Evolutionary conservation across 2,329 filamentous ascomycete genomes (phyloP), one percentile per base, ranked within the genome.

Genomic region (Aureobasidium sp.): DNA sequence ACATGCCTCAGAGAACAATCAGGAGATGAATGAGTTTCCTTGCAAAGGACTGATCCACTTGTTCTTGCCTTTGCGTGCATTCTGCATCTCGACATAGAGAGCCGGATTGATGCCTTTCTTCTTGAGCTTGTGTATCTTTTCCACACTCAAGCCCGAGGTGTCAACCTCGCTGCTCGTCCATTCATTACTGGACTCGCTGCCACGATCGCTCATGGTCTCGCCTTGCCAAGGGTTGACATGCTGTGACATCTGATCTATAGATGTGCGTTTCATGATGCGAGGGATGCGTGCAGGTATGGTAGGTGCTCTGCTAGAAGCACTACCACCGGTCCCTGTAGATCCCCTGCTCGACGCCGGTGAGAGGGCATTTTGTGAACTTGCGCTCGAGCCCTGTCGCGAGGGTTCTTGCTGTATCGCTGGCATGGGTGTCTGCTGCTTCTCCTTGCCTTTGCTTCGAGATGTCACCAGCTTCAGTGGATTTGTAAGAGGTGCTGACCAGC

Each of bases 21-120:
- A 99, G 97, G 79, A 90, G 88, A 72, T 89, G 95, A 71, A 90
- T 91, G 2, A 90, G 96, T 69, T 88, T 87, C 71, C 85, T 96
- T 55, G 47, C 41, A 61, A 41, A 30, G 59, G 59, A 37, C 49
- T 61, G 5, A 61, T 36, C 49, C 59, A 61, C 10, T 61, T 61
- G 30, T 42, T 36, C 49, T 71, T 67, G 1, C 75, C 74, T 59
- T 74, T 76, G 58, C 71, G 71, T 27, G 74, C 75, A 32, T 76
- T 74, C 64, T 77, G 75, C 77, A 79, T 79, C 67, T 80, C 77
- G 14, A 75, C 73, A 63, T 75, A 79, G 53, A 79, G 63, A 11
- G 74, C 70, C 13, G 76, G 77, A 62, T 79, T 78, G 64, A 79
- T 76, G 1, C 77, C 76, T 66, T 79, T 80, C 67, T 77, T 76